Base-by-base conservation (phyloP, 768 basidiomycete genomes). In the Clitopilus hobsonii region DNA sequence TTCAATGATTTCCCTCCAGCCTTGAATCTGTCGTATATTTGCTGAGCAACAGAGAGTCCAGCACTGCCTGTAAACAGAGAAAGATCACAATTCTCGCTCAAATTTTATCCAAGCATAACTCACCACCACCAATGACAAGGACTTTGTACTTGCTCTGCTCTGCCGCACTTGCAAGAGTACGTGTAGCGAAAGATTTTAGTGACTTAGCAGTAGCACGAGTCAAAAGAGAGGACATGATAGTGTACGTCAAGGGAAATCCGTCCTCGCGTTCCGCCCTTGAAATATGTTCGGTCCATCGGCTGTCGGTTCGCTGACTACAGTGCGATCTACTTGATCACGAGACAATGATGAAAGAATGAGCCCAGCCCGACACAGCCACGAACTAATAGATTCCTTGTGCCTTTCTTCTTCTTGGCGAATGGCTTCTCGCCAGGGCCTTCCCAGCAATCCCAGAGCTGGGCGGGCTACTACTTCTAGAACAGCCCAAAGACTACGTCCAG, bases 101-200 rank as follows among this genome's bases (percentile, higher is more conserved):
- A 53, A 30, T 27, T 25, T 28, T 5, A n/a, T 32, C 18, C 16
- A 48, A 27, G 29, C 26, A 54, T 6, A 58, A 72, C 81, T 61
- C 64, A 86, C 96, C 96, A 69, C 80, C 94, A 52, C 96, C 96
- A 20, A 98, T 75, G 38, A 98, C 84, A 24, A 98, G 72, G 28
- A 98, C 76, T 71, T 89, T 94, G 74, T 82, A 91, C 63, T 85
- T 89, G 59, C 80, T 73, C 58, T 73, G 76, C 18, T 71, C 66
- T 24, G 69, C 60, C 16, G 66, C 63, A 11, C 77, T 76, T 59
- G 74, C 54, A 22, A 63, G 32, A 25, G 54, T 54, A n/a, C 63
- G 59, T 13, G 48, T 27, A 47, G n/a, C 20, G 1, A 32, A 51
- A 27, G 24, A 45, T 23, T 45, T 45, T 23, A 45, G 8, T 10